phyloP scores from a whole-genome alignment of 75 land plant species.

The Selaginella moellendorffii region DNA sequence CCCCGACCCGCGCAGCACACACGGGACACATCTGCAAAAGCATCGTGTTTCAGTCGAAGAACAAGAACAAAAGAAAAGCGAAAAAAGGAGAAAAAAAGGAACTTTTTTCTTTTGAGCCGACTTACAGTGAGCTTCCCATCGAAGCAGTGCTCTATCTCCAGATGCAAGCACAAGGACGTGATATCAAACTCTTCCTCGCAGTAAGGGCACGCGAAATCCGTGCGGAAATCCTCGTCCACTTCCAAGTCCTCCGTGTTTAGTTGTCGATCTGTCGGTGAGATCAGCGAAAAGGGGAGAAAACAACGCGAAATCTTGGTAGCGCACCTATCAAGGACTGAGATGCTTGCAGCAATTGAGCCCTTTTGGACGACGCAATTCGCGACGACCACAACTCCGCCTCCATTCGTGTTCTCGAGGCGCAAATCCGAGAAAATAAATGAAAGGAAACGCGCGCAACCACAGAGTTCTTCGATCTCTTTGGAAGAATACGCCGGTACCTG shows the following conservation, averaged over 20 bases:
- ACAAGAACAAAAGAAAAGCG: constrained; percentile 1
- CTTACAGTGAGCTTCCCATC: constrained; percentile 66
- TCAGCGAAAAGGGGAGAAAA: neutral
- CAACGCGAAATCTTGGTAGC: neutral
- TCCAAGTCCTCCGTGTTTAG: constrained; percentile 57
- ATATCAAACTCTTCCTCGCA: constrained; percentile 85
- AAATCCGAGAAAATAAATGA: too few species aligned
- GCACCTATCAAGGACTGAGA: neutral
- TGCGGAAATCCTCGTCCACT: constrained; percentile 59
- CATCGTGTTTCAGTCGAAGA: neutral
- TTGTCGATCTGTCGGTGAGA: constrained; percentile 41
- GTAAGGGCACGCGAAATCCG: constrained; percentile 78
- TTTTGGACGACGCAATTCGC: constrained; percentile 55
- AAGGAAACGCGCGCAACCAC: too few species aligned
- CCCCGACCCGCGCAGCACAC: constrained; percentile 61
- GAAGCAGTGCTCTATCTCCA: constrained; percentile 69
- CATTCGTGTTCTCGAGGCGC: too few species aligned
- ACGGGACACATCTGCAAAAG: constrained; percentile 67
- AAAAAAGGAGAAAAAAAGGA: neutral
- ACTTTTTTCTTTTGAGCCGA: neutral
- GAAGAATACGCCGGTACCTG: neutral
- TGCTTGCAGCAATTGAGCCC: constrained; percentile 47
- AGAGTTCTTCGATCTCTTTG: too few species aligned
- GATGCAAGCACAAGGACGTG: constrained; percentile 59
- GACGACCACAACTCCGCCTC: constrained; percentile 78